Evolutionary conservation across 495 filamentous ascomycete species (phyloP).

Genomic region (Talaromyces adpressus): DNA sequence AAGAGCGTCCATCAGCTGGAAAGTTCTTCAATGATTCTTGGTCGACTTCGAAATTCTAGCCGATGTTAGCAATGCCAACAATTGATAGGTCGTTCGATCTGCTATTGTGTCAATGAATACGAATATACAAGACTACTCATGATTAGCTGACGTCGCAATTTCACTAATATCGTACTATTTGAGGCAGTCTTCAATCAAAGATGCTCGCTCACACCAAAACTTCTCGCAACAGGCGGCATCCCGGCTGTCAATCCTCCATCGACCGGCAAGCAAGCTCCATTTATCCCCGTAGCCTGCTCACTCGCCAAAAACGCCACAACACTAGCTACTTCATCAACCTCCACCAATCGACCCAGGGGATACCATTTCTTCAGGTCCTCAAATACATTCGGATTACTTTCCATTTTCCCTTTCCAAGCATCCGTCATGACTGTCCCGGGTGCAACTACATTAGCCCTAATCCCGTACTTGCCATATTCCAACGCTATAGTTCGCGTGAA

Average conservation of each 20-base stretch:
- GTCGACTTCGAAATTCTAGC: not conserved
- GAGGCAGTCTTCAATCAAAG: not conserved
- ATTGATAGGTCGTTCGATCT: no score
- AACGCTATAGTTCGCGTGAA: constrained; percentile 1
- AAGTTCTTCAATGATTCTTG: constrained; percentile 18
- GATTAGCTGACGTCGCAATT: no score
- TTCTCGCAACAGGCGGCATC: constrained; percentile 5
- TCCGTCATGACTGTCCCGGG: not conserved
- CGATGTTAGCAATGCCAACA: no score
- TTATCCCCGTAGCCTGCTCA: constrained; percentile 44
- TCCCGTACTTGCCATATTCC: constrained; percentile 2
- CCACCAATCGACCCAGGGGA: not conserved
- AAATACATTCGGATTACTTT: constrained; percentile 1
- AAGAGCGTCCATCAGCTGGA: constrained; percentile 21
- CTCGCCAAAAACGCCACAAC: constrained; percentile 36
- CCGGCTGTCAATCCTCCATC: constrained; percentile 37
- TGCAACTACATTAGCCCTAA: constrained; percentile 7
- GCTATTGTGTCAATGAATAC: no score
- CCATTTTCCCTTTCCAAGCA: not conserved
- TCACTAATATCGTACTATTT: no score
- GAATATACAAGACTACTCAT: no score
- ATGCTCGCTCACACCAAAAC: constrained; percentile 1
- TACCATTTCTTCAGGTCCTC: constrained; percentile 5
- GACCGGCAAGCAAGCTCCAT: constrained; percentile 39
- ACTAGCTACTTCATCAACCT: constrained; percentile 25